A percentile compares a stretch with the other conserved stretches of the same genome.
These are phyloP conservation scores for Glycyrrhiza uralensis DNA, from an alignment of 306 rosid species.

Conservation along the genomic window DNA sequence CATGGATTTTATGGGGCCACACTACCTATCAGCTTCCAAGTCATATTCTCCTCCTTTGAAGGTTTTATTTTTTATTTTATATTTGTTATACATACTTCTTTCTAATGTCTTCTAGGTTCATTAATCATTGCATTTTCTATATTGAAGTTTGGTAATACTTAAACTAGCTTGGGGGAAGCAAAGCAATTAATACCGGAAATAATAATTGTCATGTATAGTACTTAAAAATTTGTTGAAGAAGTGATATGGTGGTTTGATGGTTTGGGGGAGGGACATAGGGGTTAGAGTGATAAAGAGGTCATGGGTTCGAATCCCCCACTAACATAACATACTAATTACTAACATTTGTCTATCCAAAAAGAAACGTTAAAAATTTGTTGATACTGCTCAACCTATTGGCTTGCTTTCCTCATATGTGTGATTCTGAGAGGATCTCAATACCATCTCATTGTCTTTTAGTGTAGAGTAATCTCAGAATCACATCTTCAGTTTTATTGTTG, in stretches of 20 bases:
- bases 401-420: background rate
- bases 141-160: background rate
- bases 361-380: too few relatives aligned
- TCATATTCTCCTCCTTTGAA: slow-evolving; percentile 46
- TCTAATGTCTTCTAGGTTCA: background rate
- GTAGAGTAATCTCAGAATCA: background rate
- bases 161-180: background rate
- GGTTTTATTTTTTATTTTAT: slow-evolving; percentile 38
- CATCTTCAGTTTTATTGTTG: slow-evolving; percentile 2
- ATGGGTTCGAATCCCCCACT: too few relatives aligned
- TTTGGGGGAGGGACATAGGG: too few relatives aligned
- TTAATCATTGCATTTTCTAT: background rate
- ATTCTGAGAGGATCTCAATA: background rate
- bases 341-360: too few relatives aligned
- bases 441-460: background rate
- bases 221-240: too few relatives aligned
- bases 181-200: background rate
- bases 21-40: slow-evolving; percentile 42
- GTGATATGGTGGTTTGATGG: too few relatives aligned
- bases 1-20: slow-evolving; percentile 41
- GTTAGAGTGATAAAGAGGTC: too few relatives aligned
- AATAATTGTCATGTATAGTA: too few relatives aligned
- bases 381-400: background rate
- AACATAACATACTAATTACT: too few relatives aligned
- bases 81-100: background rate